phyloP scores from a whole-genome alignment of 371 early-diverging fungal genomes.

The Mucor velutinosus region DNA sequence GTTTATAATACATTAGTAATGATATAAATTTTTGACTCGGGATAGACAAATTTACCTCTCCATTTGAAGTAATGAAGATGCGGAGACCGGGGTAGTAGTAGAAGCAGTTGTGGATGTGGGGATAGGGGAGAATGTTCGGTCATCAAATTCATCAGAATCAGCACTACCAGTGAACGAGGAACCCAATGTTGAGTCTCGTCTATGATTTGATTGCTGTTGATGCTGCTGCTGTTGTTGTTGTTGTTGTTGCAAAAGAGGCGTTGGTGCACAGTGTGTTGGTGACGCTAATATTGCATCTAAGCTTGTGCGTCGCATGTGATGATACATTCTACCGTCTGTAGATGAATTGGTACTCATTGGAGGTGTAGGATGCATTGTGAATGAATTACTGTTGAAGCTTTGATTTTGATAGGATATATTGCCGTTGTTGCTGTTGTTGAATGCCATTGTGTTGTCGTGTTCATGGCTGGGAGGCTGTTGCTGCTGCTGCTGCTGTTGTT shows the following conservation, averaged over 20 bases:
- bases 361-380: conserved; percentile 27
- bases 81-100: conserved; percentile 27
- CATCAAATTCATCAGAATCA: conserved; percentile 28
- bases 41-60: conserved; percentile 27
- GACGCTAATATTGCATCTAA: conserved; percentile 37
- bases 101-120: conserved; percentile 9
- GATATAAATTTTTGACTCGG: conserved; percentile 8
- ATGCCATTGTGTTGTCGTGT: neutral
- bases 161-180: conserved; percentile 32
- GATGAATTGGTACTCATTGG: conserved; percentile 24
- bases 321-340: conserved; percentile 18
- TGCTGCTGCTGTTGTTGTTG: conserved; percentile 13
- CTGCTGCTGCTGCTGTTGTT: conserved; percentile 13
- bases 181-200: conserved; percentile 26
- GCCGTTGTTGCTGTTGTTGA: conserved; percentile 8
- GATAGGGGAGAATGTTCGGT: conserved; percentile 24
- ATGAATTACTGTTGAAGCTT: neutral
- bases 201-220: conserved; percentile 12
- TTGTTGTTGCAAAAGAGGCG: conserved; percentile 18
- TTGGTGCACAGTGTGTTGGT: conserved; percentile 23
- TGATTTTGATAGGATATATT: neutral
- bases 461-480: conserved; percentile 2
- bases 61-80: conserved; percentile 29
- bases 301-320: conserved; percentile 34
- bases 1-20: conserved; percentile 10